These are phyloP conservation scores for Diplocarpon mali DNA, from an alignment of 2,329 filamentous ascomycete species.

Conservation along the genomic window DNA sequence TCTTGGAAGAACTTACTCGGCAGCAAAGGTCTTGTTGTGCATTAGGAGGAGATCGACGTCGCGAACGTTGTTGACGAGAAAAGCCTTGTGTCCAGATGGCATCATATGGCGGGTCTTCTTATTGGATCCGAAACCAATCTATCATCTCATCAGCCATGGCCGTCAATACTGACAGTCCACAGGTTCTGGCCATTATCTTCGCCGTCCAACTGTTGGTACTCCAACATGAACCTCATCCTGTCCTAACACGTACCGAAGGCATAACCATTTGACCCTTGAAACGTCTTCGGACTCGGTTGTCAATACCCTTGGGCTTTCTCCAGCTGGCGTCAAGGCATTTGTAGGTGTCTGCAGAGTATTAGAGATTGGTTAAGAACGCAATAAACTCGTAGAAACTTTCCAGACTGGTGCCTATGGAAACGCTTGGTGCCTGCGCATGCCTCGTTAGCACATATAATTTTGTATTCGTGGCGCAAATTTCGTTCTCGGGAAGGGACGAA, in stretches of 20 bases:
- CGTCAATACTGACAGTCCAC: constrained; percentile 3
- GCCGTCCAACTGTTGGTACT: neutral
- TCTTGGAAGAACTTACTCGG: constrained; percentile 61
- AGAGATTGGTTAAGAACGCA: neutral
- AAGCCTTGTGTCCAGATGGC: constrained; percentile 98
- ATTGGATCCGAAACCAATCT: constrained; percentile 99
- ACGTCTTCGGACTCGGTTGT: constrained; percentile 92
- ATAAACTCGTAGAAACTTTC: neutral
- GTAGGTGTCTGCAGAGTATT: constrained; percentile 52
- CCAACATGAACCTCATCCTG: constrained; percentile 3
- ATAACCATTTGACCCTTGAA: constrained; percentile 94
- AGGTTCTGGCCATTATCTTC: constrained; percentile 3
- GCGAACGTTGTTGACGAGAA: constrained; percentile 94
- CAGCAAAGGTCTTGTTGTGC: constrained; percentile 99
- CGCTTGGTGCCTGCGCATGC: constrained; percentile 64
- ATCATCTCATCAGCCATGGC: constrained; percentile 17
- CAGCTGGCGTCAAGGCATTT: constrained; percentile 83
- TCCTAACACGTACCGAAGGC: constrained; percentile 73
- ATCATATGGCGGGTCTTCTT: constrained; percentile 99
- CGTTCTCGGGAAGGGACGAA: constrained; percentile 44
- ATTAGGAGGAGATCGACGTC: constrained; percentile 97
- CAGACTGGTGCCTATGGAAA: constrained; percentile 96
- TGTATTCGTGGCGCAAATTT: constrained; percentile 4
- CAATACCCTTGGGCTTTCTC: constrained; percentile 99
- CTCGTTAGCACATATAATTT: constrained; percentile 3